Percentiles rank a stretch among this genome's conserved stretches.
phyloP scores from a whole-genome alignment of 768 basidiomycete species.

The Boletus pseudo-olivaceus region DNA sequence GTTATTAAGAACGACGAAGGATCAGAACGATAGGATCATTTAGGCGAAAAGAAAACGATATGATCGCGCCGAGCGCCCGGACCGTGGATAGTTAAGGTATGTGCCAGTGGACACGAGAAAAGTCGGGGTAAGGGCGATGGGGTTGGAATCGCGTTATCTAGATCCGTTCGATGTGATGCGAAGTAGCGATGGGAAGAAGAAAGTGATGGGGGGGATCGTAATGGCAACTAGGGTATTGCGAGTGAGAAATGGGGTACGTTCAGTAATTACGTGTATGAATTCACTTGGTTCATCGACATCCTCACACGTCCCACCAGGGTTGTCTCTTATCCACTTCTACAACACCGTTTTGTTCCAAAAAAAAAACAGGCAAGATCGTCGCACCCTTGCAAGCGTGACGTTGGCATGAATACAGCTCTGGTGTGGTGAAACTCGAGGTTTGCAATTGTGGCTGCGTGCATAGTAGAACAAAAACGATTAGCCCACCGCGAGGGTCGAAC shows the following conservation, averaged over 20 bases:
- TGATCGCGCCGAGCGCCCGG: not conserved
- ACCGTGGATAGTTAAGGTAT: not conserved
- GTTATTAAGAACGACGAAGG: not conserved
- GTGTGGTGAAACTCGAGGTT: too few relatives aligned
- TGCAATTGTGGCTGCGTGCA: too few relatives aligned
- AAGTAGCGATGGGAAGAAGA: not conserved
- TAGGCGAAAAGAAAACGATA: not conserved
- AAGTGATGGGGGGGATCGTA: not conserved
- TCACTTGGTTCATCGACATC: too few relatives aligned
- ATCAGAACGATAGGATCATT: not conserved
- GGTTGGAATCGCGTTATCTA: not conserved
- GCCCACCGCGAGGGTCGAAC: slow-evolving; percentile 65
- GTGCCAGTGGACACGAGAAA: too few relatives aligned
- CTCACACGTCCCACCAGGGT: too few relatives aligned
- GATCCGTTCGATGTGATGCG: not conserved
- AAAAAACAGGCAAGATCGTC: too few relatives aligned
- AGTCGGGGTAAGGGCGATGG: not conserved
- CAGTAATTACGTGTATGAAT: not conserved
- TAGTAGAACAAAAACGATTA: slow-evolving; percentile 23
- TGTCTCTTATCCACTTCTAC: too few relatives aligned
- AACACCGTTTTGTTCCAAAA: too few relatives aligned
- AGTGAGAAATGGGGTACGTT: too few relatives aligned
- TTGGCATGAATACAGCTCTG: too few relatives aligned
- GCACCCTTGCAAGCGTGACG: too few relatives aligned
- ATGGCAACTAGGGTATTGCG: not conserved